Evolutionary conservation across 305 asterid genomes (phyloP).

Genomic region (Caryopteris hybrid): DNA sequence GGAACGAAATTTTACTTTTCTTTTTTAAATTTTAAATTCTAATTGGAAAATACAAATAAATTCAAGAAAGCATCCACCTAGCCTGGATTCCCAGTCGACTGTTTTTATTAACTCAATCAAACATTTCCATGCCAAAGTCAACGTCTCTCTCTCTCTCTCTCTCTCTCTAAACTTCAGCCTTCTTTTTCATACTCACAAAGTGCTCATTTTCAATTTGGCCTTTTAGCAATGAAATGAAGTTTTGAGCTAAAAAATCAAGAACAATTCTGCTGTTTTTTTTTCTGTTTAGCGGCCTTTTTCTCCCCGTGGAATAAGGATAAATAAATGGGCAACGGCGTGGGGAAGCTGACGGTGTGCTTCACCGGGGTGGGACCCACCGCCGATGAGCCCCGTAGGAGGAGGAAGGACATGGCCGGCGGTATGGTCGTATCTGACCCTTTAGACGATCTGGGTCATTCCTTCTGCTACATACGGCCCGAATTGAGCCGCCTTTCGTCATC

Average conservation of each 20-base stretch:
- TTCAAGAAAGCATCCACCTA: constrained; percentile 23
- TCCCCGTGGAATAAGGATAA: neutral
- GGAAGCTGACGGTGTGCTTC: constrained; percentile 81
- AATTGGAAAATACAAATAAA: constrained; percentile 17
- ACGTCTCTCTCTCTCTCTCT: constrained; percentile 42
- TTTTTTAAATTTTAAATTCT: too few relatives aligned
- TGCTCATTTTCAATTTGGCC: constrained; percentile 17
- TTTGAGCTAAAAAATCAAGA: constrained; percentile 2
- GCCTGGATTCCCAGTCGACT: constrained; percentile 34
- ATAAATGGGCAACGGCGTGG: constrained; percentile 89
- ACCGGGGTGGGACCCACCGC: constrained; percentile 46
- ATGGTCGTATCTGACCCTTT: constrained; percentile 65
- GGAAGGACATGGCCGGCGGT: constrained; percentile 36
- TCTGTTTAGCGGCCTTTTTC: neutral
- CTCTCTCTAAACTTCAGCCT: constrained; percentile 16
- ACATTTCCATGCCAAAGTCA: constrained; percentile 42
- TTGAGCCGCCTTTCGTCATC: constrained; percentile 44
- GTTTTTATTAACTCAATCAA: constrained; percentile 51
- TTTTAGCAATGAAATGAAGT: constrained; percentile 15
- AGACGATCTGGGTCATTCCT: constrained; percentile 93
- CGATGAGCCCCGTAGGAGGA: constrained; percentile 39
- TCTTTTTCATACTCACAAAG: constrained; percentile 9
- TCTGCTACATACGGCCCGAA: constrained; percentile 82
- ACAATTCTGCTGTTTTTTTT: neutral
- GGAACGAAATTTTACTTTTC: too few relatives aligned